A percentile compares a stretch with the other conserved stretches of the same genome.
Evolutionary conservation across 148 eudicot species (phyloP).

Genomic region (Rhododendron williamsianum): DNA sequence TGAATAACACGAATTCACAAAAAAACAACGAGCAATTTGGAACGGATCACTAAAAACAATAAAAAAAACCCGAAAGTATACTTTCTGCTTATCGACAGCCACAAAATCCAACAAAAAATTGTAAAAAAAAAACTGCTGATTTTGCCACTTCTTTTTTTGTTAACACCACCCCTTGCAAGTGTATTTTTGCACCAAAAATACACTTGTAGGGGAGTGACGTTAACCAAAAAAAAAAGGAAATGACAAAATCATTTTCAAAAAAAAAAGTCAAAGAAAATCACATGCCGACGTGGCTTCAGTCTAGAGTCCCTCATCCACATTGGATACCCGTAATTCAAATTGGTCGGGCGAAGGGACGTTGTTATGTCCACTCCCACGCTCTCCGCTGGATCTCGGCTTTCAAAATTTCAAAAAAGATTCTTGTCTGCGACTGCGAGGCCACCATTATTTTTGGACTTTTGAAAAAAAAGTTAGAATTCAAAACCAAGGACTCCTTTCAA

Average conservation of each 20-base stretch:
- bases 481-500: not conserved
- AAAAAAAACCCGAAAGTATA: too few species aligned
- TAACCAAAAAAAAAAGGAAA: not conserved
- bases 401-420: conserved; percentile 11
- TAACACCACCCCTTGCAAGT: too few species aligned
- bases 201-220: too few species aligned
- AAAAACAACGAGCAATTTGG: too few species aligned
- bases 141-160: too few species aligned
- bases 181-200: too few species aligned
- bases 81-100: too few species aligned
- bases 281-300: not conserved
- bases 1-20: too few species aligned
- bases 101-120: too few species aligned
- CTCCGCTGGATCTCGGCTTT: conserved; percentile 4
- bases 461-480: not conserved
- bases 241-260: too few species aligned
- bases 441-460: not conserved
- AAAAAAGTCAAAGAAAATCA: not conserved
- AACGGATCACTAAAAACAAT: too few species aligned
- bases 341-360: not conserved
- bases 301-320: not conserved
- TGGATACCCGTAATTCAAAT: conserved; percentile 13
- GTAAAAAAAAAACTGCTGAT: not conserved
- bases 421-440: not conserved
- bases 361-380: not conserved